Evolutionary conservation across 176 grass and related monocot species (phyloP), one percentile per base, ranked within the genome.

Genomic region (Aegilops longissima): DNA sequence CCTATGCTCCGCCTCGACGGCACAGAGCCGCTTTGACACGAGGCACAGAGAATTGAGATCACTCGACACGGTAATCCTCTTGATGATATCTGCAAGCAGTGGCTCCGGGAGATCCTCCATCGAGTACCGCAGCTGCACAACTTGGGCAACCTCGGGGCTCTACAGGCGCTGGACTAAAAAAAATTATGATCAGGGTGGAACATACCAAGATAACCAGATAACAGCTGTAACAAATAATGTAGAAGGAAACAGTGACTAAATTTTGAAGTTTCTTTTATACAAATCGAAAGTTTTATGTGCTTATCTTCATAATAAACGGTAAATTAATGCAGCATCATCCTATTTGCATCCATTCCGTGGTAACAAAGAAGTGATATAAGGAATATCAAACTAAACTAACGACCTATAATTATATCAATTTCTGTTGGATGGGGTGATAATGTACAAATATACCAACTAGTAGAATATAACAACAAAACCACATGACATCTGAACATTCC

Each of bases 31-130:
- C 73, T 89, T 97, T 20, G 90, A 88, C 10, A 82, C 70, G 21
- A 72, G 70, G 21, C 35, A 42, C 42, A 72, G 21, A 40, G 94
- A 90, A 87, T 90, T 94, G 8, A 81, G 86, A 80, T 97, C 92
- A 14, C 82, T 86, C 85, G 77, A 82, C 79, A 36, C 59, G 5
- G 68, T 52, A n/a, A 94, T 70, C 82, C 90, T 94, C 66, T 79
- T 91, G 81, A 91, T 36, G 68, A 94, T 91, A 47, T 47, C 40
- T 44, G 40, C 40, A 44, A 44, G 40, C 40, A 44, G 40, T 44
- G 40, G 40, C 40, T 44, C 40, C 40, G 10, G 40, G 40, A 44
- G 40, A 44, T 44, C 40, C 40, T 44, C 40, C 40, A 44, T 44
- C 40, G 2, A 40, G 38, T 40, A 40, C 38, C 1, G 38, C 38